phyloP scores from a whole-genome alignment of 2,329 filamentous ascomycete genomes.

The Cadophora sp. region DNA sequence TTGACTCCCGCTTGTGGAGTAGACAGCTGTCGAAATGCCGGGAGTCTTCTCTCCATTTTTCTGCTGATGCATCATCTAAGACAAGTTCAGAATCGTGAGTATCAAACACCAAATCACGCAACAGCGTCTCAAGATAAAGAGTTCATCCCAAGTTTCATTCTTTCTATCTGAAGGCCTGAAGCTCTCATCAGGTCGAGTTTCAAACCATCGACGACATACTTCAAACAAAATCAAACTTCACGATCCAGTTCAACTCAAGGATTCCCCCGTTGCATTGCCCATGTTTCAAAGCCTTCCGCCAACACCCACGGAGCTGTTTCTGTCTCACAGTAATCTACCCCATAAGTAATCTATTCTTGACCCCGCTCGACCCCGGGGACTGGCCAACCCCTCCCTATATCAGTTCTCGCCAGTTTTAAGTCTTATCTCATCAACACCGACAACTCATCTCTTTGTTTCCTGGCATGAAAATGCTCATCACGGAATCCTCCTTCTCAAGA shows the following conservation, averaged over 20 bases:
- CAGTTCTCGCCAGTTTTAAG: neutral
- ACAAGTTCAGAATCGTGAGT: neutral
- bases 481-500: neutral
- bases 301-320: neutral
- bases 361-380: conserved; percentile 9
- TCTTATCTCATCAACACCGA: neutral
- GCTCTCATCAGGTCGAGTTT: neutral
- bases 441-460: neutral
- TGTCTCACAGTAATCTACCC: conserved; percentile 14
- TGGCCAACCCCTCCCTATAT: conserved; percentile 12
- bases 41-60: neutral
- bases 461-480: neutral
- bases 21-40: neutral
- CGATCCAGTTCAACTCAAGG: neutral
- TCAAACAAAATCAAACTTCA: conserved; percentile 11
- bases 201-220: neutral
- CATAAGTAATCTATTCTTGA: conserved; percentile 17
- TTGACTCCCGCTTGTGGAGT: neutral
- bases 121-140: neutral
- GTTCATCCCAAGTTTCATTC: conserved; percentile 13
- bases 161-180: neutral
- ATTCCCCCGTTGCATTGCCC: neutral
- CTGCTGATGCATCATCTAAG: neutral
- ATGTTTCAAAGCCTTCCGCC: conserved; percentile 3
- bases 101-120: neutral